Conservation (phyloP, 176 grass and related monocot genomes). For the Bolboschoenus planiculmis region DNA sequence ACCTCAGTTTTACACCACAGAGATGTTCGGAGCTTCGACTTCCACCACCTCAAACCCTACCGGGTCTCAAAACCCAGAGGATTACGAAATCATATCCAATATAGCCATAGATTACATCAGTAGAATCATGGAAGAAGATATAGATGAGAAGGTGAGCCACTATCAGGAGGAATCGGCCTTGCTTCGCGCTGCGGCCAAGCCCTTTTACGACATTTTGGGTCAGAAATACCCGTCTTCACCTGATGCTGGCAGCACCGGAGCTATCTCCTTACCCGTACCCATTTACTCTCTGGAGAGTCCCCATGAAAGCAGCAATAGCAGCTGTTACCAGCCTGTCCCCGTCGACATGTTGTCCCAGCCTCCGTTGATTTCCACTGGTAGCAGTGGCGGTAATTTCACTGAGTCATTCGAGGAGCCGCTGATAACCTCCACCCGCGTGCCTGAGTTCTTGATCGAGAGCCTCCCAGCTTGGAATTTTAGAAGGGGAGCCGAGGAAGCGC, state of each 20-base stretch:
- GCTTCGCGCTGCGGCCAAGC: conserved; percentile 60
- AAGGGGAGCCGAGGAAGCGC: conserved; percentile 68
- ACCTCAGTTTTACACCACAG: conserved; percentile 11
- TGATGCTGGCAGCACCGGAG: not conserved
- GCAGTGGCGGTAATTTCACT: conserved; percentile 1
- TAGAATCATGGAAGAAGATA: conserved; percentile 93
- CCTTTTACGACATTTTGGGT: conserved; percentile 88
- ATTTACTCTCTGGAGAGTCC: conserved; percentile 43
- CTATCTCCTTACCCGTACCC: not conserved
- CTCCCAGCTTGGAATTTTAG: conserved; percentile 89
- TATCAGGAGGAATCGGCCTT: conserved; percentile 67
- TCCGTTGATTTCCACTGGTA: conserved; percentile 23
- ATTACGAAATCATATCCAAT: conserved; percentile 86
- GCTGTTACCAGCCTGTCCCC: conserved; percentile 20
- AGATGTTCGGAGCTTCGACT: conserved; percentile 10
- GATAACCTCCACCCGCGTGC: conserved; percentile 41
- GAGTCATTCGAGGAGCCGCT: conserved; percentile 52
- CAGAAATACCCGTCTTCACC: conserved; percentile 85
- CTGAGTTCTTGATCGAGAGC: conserved; percentile 68
- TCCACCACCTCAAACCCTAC: conserved; percentile 17
- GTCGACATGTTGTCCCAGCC: conserved; percentile 23
- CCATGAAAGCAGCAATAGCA: conserved; percentile 36
- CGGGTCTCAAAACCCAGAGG: conserved; percentile 49
- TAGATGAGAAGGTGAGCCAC: conserved; percentile 85
- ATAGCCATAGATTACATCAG: conserved; percentile 90